phyloP scores from a whole-genome alignment of 352 stramenopile species.

The Pythium insidiosum region DNA sequence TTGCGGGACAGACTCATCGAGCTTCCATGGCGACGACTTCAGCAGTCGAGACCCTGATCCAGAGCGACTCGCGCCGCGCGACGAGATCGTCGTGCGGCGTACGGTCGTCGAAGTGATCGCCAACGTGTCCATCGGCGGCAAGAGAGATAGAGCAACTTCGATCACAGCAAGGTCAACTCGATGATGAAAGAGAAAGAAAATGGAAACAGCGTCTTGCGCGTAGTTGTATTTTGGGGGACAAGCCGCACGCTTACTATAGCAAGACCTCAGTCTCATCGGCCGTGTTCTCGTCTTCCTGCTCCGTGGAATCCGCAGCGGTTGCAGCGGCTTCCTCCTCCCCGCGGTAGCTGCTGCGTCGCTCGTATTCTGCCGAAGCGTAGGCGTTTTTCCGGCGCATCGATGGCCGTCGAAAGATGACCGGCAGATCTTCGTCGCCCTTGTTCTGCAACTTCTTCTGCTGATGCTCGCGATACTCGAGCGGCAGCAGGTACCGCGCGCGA shows the following conservation, averaged over 20 bases:
- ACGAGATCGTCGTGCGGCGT: conserved; percentile 27
- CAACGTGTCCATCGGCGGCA: conserved; percentile 13
- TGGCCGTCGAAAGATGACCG: conserved; percentile 13
- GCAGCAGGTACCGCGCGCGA: conserved; percentile 6
- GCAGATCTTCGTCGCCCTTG: conserved; percentile 4
- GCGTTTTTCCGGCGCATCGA: no score
- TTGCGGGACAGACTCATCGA: conserved; percentile 33
- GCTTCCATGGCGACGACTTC: conserved; percentile 29
- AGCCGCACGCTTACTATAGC: no score
- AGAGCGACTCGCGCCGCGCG: conserved; percentile 19
- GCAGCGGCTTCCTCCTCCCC: background rate
- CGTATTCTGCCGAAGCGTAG: background rate
- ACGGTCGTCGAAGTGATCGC: conserved; percentile 11
- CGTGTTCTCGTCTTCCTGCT: no score
- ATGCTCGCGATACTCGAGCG: conserved; percentile 7
- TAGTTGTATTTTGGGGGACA: no score
- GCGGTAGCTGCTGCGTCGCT: conserved; percentile 15
- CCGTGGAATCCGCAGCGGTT: no score
- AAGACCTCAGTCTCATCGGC: no score
- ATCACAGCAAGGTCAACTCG: no score
- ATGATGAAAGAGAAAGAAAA: no score
- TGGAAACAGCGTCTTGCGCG: background rate
- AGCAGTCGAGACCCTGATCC: conserved; percentile 8
- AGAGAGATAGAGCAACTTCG: no score
- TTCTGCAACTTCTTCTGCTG: conserved; percentile 5